These are phyloP conservation scores for Mycena latifolia DNA, from an alignment of 768 basidiomycete genomes.

Conservation along the genomic window DNA sequence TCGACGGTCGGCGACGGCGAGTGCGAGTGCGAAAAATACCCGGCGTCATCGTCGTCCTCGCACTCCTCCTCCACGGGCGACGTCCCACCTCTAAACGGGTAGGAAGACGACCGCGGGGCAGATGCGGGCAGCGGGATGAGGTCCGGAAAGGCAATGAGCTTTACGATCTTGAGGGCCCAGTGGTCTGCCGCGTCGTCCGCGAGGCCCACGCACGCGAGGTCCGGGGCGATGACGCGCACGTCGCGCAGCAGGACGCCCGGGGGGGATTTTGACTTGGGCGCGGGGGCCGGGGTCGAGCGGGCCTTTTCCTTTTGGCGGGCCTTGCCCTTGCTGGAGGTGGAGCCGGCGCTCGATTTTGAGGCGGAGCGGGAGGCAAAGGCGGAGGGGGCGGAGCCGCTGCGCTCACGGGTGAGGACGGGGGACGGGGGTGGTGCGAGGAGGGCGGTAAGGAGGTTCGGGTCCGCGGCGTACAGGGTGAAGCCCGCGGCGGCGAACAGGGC, in stretches of 20 bases:
- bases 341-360: conserved; percentile 26
- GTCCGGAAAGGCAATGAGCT: conserved; percentile 82
- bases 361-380: conserved; percentile 25
- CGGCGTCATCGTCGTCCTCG: conserved; percentile 58
- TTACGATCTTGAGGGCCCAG: conserved; percentile 84
- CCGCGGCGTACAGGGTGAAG: conserved; percentile 72
- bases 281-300: background rate
- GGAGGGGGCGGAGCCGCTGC: conserved; percentile 39
- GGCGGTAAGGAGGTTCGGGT: conserved; percentile 52
- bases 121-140: conserved; percentile 58
- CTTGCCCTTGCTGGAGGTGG: conserved; percentile 8
- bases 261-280: conserved; percentile 38
- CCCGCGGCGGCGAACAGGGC: conserved; percentile 70
- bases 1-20: conserved; percentile 52
- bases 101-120: background rate
- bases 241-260: conserved; percentile 64
- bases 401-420: conserved; percentile 41
- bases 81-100: background rate
- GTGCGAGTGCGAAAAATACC: conserved; percentile 74
- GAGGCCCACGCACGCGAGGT: conserved; percentile 82
- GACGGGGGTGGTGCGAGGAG: conserved; percentile 38
- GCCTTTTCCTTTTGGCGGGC: conserved; percentile 14
- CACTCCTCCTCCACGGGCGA: conserved; percentile 35
- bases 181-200: conserved; percentile 75
- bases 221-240: conserved; percentile 74